Evolutionary conservation across 495 filamentous ascomycete genomes (phyloP).

Genomic region (Hypomontagnella submonticulosa): DNA sequence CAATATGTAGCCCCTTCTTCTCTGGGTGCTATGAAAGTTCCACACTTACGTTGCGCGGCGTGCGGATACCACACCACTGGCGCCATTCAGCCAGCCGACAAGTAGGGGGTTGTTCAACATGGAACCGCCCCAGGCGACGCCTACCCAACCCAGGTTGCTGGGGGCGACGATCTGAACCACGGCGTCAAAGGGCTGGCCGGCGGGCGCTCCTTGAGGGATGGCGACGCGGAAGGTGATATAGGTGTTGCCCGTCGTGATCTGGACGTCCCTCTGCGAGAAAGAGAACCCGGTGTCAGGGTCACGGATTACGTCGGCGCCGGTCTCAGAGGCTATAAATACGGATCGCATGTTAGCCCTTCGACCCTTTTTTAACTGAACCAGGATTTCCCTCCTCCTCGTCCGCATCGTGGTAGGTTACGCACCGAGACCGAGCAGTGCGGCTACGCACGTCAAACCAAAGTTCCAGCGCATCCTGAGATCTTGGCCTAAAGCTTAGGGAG

Average conservation of each 20-base stretch:
- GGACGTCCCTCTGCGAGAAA: conserved; percentile 54
- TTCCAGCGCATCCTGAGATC: conserved; percentile 43
- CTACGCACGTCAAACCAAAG: conserved; percentile 37
- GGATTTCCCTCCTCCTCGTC: not conserved
- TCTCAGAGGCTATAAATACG: conserved; percentile 23
- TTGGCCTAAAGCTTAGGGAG: conserved; percentile 8
- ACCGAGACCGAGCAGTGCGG: conserved; percentile 42
- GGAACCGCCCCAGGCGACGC: conserved; percentile 55
- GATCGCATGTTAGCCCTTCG: conserved; percentile 18
- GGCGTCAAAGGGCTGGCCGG: conserved; percentile 49
- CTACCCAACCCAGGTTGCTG: conserved; percentile 56
- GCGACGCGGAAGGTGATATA: conserved; percentile 56
- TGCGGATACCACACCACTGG: conserved; percentile 45
- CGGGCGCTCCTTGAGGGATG: conserved; percentile 46
- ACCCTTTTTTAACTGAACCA: not conserved
- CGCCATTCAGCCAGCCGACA: conserved; percentile 49
- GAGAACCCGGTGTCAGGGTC: conserved; percentile 63
- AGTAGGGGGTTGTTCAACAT: conserved; percentile 56
- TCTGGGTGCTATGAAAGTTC: not conserved
- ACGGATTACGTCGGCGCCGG: conserved; percentile 47
- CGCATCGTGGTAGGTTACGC: conserved; percentile 15
- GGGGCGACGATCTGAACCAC: conserved; percentile 59
- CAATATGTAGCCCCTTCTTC: not conserved
- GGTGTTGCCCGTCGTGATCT: conserved; percentile 51
- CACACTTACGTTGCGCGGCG: conserved; percentile 55